phyloP scores from a whole-genome alignment of 2,329 filamentous ascomycete species.

The Apiospora sp. region DNA sequence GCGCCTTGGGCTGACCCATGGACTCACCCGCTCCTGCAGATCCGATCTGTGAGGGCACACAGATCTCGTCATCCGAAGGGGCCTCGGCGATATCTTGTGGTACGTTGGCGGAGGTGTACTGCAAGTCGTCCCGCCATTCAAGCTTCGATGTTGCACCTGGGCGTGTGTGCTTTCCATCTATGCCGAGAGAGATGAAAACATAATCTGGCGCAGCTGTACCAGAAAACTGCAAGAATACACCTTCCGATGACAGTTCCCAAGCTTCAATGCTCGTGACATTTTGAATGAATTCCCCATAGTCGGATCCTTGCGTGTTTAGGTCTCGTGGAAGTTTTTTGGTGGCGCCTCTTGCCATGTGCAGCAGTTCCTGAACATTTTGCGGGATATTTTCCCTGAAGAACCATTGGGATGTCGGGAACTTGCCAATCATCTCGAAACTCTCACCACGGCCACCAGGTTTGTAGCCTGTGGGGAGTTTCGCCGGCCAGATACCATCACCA shows the following conservation, averaged over 20 bases:
- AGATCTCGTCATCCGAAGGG: constrained; percentile 43
- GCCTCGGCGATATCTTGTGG: constrained; percentile 48
- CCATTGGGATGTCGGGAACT: constrained; percentile 26
- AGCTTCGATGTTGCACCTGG: constrained; percentile 37
- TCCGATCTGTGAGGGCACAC: constrained; percentile 30
- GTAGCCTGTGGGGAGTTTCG: not conserved
- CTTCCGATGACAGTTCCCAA: constrained; percentile 54
- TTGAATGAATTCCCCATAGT: constrained; percentile 38
- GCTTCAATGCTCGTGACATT: constrained; percentile 48
- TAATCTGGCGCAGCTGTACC: constrained; percentile 47
- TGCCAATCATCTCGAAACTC: constrained; percentile 25
- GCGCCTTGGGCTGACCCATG: not conserved
- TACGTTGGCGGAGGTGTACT: constrained; percentile 51
- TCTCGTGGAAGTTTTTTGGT: constrained; percentile 28
- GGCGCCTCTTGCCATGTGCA: constrained; percentile 31
- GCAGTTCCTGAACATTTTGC: constrained; percentile 35
- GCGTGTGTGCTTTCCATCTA: constrained; percentile 34
- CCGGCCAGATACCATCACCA: constrained; percentile 26
- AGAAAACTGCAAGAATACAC: constrained; percentile 43
- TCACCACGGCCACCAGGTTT: constrained; percentile 9
- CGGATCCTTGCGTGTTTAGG: constrained; percentile 28
- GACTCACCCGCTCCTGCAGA: not conserved
- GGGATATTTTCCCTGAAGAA: constrained; percentile 35
- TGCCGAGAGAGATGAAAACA: constrained; percentile 49
- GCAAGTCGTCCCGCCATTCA: constrained; percentile 49